These are phyloP conservation scores for Saccharomyces hybrid DNA, from an alignment of 1,139 yeast genomes.

Conservation along the genomic window DNA sequence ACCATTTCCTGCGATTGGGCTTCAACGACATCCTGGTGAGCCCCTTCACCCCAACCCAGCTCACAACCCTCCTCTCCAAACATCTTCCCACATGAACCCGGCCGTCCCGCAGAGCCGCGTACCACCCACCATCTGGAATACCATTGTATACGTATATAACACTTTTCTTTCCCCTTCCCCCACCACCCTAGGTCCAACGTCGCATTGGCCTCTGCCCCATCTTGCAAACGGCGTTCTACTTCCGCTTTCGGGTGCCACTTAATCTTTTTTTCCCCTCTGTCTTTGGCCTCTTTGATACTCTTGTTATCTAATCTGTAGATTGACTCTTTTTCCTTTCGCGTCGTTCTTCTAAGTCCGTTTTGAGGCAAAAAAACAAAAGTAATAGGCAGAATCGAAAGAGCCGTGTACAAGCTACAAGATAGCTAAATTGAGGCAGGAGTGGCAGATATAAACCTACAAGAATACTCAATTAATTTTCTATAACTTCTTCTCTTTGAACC, in stretches of 20 bases:
- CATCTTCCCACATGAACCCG: neutral
- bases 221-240: neutral
- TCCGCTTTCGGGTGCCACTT: neutral
- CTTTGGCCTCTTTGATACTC: neutral
- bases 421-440: neutral
- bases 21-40: neutral
- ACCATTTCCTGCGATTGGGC: neutral
- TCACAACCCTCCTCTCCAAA: neutral
- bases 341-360: constrained; percentile 1
- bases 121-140: neutral
- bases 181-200: neutral
- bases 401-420: neutral
- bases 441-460: neutral
- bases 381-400: neutral
- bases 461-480: neutral
- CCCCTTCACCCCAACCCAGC: neutral
- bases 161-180: neutral
- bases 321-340: neutral
- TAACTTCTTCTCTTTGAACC: neutral
- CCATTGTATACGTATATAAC: neutral
- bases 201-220: neutral
- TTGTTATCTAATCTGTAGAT: neutral
- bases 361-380: neutral
- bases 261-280: neutral
- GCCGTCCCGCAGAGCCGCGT: neutral